Percentiles rank a stretch among this genome's conserved stretches.
phyloP scores from a whole-genome alignment of 2,329 filamentous ascomycete genomes.

The Parastagonospora avenae region DNA sequence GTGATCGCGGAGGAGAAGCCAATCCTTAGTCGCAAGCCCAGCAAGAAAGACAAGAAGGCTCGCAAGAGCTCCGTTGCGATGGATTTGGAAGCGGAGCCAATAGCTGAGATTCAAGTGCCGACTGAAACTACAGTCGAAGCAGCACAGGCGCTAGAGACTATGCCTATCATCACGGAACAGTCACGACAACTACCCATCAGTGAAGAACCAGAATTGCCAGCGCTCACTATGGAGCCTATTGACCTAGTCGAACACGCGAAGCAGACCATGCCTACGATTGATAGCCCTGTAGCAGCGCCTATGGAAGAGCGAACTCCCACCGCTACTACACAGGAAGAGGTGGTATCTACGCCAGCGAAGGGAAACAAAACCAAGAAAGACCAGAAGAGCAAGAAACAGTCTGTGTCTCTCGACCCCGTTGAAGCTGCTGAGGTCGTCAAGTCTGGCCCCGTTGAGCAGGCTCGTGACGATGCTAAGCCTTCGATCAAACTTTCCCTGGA shows the following conservation, averaged over 20 bases:
- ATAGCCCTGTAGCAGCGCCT: constrained; percentile 6
- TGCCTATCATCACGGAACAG: not conserved
- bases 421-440: constrained; percentile 5
- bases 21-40: constrained; percentile 32
- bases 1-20: constrained; percentile 15
- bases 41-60: constrained; percentile 42
- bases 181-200: too few species aligned
- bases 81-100: constrained; percentile 10
- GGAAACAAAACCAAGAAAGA: constrained; percentile 36
- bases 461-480: not conserved
- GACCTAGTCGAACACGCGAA: not conserved
- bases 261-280: not conserved
- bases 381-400: constrained; percentile 32
- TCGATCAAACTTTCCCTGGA: not conserved
- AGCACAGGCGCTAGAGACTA: not conserved
- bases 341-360: constrained; percentile 22
- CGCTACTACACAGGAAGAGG: constrained; percentile 17
- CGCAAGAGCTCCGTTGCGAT: constrained; percentile 24
- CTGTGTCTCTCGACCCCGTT: constrained; percentile 9
- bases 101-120: constrained; percentile 1
- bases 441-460: not conserved
- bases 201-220: not conserved
- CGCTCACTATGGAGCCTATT: not conserved
- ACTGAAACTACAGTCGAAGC: not conserved
- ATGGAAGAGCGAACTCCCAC: constrained; percentile 11